phyloP scores from a whole-genome alignment of 2,329 filamentous ascomycete genomes.

The Chaetothyriales sp. region DNA sequence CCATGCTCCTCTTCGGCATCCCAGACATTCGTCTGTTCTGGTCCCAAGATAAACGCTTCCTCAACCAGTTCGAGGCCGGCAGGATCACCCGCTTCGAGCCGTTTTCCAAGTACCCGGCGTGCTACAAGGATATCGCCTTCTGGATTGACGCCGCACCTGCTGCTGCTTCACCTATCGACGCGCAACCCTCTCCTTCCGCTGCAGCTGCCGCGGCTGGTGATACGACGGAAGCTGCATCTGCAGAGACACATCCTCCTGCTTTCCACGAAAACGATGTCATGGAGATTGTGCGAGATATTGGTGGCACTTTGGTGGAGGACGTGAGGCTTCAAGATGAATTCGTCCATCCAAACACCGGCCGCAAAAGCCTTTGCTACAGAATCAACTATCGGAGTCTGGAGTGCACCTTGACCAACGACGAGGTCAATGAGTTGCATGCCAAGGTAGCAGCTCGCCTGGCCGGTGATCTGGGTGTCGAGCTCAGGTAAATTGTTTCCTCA shows the following conservation, averaged over 20 bases:
- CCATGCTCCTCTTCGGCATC: constrained; percentile 93
- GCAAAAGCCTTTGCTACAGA: constrained; percentile 78
- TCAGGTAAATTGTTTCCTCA: constrained; percentile 40
- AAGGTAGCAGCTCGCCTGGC: constrained; percentile 50
- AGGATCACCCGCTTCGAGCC: constrained; percentile 56
- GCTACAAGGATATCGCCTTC: constrained; percentile 86
- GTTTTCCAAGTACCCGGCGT: constrained; percentile 83
- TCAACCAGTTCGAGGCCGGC: constrained; percentile 59
- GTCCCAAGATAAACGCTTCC: constrained; percentile 72
- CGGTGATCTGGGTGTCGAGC: constrained; percentile 60
- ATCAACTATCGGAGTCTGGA: constrained; percentile 90
- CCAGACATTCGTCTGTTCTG: constrained; percentile 95
- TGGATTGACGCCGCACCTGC: constrained; percentile 49
- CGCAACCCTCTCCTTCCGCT: constrained; percentile 29
- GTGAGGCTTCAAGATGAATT: constrained; percentile 77
- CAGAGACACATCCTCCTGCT: constrained; percentile 24
- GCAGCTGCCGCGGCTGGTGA: constrained; percentile 22
- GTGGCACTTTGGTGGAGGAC: constrained; percentile 75
- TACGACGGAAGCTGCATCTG: constrained; percentile 25
- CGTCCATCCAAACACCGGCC: constrained; percentile 68
- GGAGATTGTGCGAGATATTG: constrained; percentile 77
- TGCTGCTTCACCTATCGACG: constrained; percentile 25
- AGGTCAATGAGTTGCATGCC: constrained; percentile 65
- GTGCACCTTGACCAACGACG: constrained; percentile 70
- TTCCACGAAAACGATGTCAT: constrained; percentile 97